Percentiles rank a stretch among this genome's conserved stretches.
These are phyloP conservation scores for Erodium moschatum DNA, from an alignment of 441 rosid genomes.

Conservation along the genomic window DNA sequence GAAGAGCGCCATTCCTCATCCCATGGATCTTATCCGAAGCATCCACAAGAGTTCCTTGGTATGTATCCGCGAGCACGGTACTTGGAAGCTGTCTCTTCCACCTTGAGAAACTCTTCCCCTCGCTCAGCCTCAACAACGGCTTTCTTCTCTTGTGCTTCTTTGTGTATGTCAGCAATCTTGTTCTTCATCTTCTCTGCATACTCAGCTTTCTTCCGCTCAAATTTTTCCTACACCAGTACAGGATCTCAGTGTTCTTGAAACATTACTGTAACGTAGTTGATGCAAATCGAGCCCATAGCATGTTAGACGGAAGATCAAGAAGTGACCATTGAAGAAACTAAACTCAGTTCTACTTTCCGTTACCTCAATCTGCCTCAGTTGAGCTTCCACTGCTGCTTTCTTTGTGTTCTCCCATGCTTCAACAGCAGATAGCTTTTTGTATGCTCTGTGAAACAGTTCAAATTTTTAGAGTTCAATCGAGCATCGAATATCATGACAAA, in stretches of 20 bases:
- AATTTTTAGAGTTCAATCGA: background rate
- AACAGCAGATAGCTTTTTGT: slow-evolving; percentile 32
- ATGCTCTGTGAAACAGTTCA: slow-evolving; percentile 33
- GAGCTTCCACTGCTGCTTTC: slow-evolving; percentile 37
- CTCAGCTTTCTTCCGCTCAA: slow-evolving; percentile 42
- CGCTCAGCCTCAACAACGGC: slow-evolving; percentile 29
- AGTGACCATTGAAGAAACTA: no score
- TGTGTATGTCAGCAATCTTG: slow-evolving; percentile 36
- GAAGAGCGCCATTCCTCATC: no score
- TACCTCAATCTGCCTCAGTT: slow-evolving; percentile 42
- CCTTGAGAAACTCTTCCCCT: slow-evolving; percentile 28
- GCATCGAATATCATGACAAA: no score
- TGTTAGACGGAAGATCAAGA: no score
- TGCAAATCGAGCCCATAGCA: no score
- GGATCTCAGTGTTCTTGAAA: no score
- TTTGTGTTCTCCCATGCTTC: slow-evolving; percentile 44
- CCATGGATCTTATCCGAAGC: slow-evolving; percentile 16
- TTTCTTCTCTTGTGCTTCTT: slow-evolving; percentile 40
- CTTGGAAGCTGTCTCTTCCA: slow-evolving; percentile 38
- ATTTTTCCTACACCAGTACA: slow-evolving; percentile 33
- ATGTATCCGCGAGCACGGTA: slow-evolving; percentile 32
- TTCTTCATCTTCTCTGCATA: slow-evolving; percentile 40
- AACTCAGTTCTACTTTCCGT: background rate
- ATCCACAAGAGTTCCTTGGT: slow-evolving; percentile 35
- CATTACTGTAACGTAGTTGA: no score